Evolutionary conservation across 83 land plant species (phyloP).

Genomic region (Larix sibirica): DNA sequence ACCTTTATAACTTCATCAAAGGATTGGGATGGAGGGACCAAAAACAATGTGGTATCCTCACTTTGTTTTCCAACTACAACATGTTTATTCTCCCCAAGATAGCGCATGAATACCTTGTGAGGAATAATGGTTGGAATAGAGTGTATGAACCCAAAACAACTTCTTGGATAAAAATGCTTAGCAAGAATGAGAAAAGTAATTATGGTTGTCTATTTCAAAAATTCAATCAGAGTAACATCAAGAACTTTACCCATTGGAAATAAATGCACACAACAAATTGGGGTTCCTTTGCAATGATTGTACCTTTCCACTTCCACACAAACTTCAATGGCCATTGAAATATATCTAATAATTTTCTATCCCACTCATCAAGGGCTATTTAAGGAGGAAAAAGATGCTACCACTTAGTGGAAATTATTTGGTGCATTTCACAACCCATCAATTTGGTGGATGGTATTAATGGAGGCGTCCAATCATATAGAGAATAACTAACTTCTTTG

Average conservation of each 20-base stretch:
- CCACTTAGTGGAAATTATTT: slow-evolving; percentile 28
- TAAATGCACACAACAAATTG: slow-evolving; percentile 89
- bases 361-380: slow-evolving; percentile 19
- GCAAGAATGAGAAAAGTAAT: slow-evolving; percentile 76
- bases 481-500: too few relatives aligned
- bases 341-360: slow-evolving; percentile 30
- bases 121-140: slow-evolving; percentile 48
- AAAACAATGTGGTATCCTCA: slow-evolving; percentile 48
- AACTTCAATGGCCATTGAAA: slow-evolving; percentile 19
- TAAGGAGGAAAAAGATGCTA: slow-evolving; percentile 20
- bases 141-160: slow-evolving; percentile 45
- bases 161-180: slow-evolving; percentile 62
- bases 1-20: slow-evolving; percentile 75
- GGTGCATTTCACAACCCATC: slow-evolving; percentile 20
- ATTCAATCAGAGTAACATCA: slow-evolving; percentile 70
- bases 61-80: too few relatives aligned
- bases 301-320: slow-evolving; percentile 73
- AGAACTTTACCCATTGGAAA: slow-evolving; percentile 76
- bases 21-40: slow-evolving; percentile 83
- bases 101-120: slow-evolving; percentile 78
- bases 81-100: slow-evolving; percentile 51
- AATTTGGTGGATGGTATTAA: too few relatives aligned
- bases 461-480: too few relatives aligned
- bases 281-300: slow-evolving; percentile 89
- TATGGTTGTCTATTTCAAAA: slow-evolving; percentile 75